Conservation (phyloP, 1,139 yeast species). For the Lodderomyces beijingensis region DNA sequence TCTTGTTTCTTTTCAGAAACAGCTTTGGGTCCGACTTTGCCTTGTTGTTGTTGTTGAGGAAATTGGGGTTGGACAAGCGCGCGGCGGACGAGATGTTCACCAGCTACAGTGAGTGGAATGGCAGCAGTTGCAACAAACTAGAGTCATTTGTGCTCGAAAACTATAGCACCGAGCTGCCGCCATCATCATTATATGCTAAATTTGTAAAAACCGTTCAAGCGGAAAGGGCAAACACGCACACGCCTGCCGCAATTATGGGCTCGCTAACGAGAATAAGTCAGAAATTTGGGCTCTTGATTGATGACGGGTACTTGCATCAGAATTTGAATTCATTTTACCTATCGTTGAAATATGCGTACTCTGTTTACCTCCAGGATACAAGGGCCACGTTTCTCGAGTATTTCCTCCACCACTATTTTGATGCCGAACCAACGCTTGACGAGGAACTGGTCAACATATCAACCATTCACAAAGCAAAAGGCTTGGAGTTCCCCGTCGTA, state of each 20-base stretch:
- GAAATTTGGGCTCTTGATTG: constrained; percentile 18
- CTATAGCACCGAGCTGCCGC: too few relatives aligned
- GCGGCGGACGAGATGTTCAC: constrained; percentile 2
- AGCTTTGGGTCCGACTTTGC: constrained; percentile 33
- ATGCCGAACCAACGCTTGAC: constrained; percentile 21
- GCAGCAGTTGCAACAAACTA: constrained; percentile 8
- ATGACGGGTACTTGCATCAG: constrained; percentile 13
- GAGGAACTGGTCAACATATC: constrained; percentile 46
- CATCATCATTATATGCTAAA: neutral
- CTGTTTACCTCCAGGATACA: constrained; percentile 1
- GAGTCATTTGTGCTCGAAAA: constrained; percentile 15
- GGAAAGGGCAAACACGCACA: constrained; percentile 11
- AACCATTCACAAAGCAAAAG: constrained; percentile 70
- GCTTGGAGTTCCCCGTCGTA: constrained; percentile 67
- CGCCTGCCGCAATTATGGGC: constrained; percentile 17
- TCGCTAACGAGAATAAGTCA: constrained; percentile 18
- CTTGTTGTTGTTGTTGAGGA: constrained; percentile 24
- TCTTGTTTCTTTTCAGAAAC: constrained; percentile 38
- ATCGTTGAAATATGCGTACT: constrained; percentile 22
- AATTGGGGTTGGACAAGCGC: constrained; percentile 13
- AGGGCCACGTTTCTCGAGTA: constrained; percentile 23
- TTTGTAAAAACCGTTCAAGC: constrained; percentile 13
- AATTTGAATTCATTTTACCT: constrained; percentile 21
- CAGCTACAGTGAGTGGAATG: constrained; percentile 6
- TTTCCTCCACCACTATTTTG: constrained; percentile 40